A percentile compares a stretch with the other conserved stretches of the same genome.
Evolutionary conservation across 2,329 filamentous ascomycete genomes (phyloP).

Genomic region (Diaporthe caulivora): DNA sequence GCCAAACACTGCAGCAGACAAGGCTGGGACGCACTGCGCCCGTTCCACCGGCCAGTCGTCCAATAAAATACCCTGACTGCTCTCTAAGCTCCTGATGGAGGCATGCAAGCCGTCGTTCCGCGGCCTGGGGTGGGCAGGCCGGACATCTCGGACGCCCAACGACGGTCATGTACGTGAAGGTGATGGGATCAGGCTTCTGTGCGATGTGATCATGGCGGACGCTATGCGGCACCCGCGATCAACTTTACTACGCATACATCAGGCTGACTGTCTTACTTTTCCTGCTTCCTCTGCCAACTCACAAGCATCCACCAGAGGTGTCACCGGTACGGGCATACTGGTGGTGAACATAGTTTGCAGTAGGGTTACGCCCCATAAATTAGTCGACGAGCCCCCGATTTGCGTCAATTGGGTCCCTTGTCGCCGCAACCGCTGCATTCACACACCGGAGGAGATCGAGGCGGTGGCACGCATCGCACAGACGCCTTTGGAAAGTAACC

Average conservation of each 20-base stretch:
- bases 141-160: conserved; percentile 5
- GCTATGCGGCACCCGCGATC: neutral
- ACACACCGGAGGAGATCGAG: conserved; percentile 1
- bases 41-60: conserved; percentile 35
- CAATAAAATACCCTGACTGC: conserved; percentile 41
- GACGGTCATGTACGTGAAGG: neutral
- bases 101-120: conserved; percentile 23
- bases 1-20: conserved; percentile 34
- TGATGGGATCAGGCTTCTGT: neutral
- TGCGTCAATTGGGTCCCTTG: conserved; percentile 17
- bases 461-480: conserved; percentile 11
- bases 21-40: conserved; percentile 40
- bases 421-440: neutral
- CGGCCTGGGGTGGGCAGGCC: neutral
- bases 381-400: conserved; percentile 11
- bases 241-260: conserved; percentile 15
- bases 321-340: neutral
- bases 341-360: conserved; percentile 14
- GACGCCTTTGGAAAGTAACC: neutral
- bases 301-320: conserved; percentile 36
- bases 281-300: conserved; percentile 35
- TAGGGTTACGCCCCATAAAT: conserved; percentile 4
- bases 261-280: neutral
- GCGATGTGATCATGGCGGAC: neutral
- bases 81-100: conserved; percentile 41